Conservation (phyloP, 2,329 filamentous ascomycete species). For the Celoporthe dispersa region DNA sequence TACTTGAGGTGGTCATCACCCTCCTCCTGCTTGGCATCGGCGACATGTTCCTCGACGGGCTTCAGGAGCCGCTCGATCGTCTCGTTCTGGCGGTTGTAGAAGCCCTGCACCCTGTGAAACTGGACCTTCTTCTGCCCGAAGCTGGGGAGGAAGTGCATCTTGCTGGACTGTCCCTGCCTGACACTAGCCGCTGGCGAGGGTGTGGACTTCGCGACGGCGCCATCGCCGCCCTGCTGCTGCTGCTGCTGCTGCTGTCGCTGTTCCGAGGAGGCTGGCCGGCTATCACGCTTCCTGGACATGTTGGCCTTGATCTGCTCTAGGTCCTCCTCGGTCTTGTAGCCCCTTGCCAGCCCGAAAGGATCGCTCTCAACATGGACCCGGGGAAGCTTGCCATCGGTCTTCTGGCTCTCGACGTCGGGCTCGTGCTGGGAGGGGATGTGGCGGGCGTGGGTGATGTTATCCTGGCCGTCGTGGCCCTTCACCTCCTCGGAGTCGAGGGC, state of each 20-base stretch:
- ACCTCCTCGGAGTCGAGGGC: constrained; percentile 47
- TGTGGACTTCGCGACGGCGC: constrained; percentile 19
- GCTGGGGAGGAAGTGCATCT: constrained; percentile 36
- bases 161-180: constrained; percentile 25
- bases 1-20: constrained; percentile 80
- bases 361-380: constrained; percentile 70
- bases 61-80: constrained; percentile 92
- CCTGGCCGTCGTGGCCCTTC: constrained; percentile 41
- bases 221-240: constrained; percentile 31
- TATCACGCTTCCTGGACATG: constrained; percentile 74
- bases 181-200: constrained; percentile 25
- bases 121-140: constrained; percentile 40
- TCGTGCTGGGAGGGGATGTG: constrained; percentile 39
- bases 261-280: constrained; percentile 36
- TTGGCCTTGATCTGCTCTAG: constrained; percentile 80
- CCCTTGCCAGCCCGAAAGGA: constrained; percentile 77
- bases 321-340: constrained; percentile 78
- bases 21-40: constrained; percentile 78
- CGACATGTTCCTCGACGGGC: constrained; percentile 87
- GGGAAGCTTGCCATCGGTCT: constrained; percentile 51
- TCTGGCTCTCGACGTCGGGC: constrained; percentile 55
- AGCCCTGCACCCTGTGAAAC: constrained; percentile 64
- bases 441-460: constrained; percentile 42
- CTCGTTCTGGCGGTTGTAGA: constrained; percentile 91
- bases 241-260: constrained; percentile 36